phyloP scores from a whole-genome alignment of 169 alveolate genomes.

The Theileria luwenshuni region DNA sequence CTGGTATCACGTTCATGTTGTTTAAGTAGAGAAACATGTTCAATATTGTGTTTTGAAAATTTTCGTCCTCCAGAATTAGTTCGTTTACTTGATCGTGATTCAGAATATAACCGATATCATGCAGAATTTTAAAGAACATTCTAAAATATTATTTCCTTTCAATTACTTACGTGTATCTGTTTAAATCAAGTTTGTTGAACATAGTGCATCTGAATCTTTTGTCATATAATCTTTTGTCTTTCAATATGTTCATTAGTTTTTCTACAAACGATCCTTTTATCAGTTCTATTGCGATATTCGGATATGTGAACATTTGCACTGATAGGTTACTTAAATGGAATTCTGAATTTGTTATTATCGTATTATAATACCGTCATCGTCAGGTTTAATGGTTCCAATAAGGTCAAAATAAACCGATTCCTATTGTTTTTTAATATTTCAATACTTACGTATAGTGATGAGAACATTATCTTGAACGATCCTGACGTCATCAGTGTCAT shows the following conservation, averaged over 20 bases:
- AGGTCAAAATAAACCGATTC: slow-evolving; percentile 41
- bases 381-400: slow-evolving; percentile 44
- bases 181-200: slow-evolving; percentile 35
- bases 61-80: slow-evolving; percentile 15
- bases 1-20: slow-evolving; percentile 41
- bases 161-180: slow-evolving; percentile 33
- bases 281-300: slow-evolving; percentile 39
- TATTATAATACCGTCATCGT: slow-evolving; percentile 31
- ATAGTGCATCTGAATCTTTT: slow-evolving; percentile 22
- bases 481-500: slow-evolving; percentile 60
- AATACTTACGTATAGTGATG: slow-evolving; percentile 47
- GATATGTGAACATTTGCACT: slow-evolving; percentile 65
- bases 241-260: slow-evolving; percentile 24
- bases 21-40: slow-evolving; percentile 23
- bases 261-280: slow-evolving; percentile 27
- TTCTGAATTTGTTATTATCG: slow-evolving; percentile 10
- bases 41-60: slow-evolving; percentile 28
- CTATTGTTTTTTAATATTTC: background rate
- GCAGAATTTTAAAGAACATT: slow-evolving; percentile 25
- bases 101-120: slow-evolving; percentile 52
- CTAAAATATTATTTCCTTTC: background rate
- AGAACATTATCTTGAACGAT: slow-evolving; percentile 46
- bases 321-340: slow-evolving; percentile 63
- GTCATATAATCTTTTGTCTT: slow-evolving; percentile 20
- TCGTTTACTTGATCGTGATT: slow-evolving; percentile 39